Percentiles rank a stretch among this genome's conserved stretches.
phyloP scores from a whole-genome alignment of 202 grass and related monocot genomes.

The Digitaria exilis region DNA sequence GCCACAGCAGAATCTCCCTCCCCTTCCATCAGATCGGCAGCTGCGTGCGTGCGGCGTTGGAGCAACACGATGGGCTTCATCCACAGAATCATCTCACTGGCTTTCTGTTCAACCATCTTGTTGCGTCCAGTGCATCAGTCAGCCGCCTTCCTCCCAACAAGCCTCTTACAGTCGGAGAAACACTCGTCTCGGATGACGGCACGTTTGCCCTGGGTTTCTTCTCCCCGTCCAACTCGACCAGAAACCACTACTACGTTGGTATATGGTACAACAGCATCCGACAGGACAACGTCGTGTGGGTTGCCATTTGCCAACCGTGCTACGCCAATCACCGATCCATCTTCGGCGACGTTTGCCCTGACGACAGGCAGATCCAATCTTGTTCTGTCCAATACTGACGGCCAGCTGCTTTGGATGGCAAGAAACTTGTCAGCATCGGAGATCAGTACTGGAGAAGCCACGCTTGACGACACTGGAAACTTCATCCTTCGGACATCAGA shows the following conservation, averaged over 20 bases:
- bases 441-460: background rate
- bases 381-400: background rate
- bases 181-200: background rate
- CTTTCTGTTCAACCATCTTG: background rate
- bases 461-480: background rate
- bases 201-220: conserved; percentile 8
- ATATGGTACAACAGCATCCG: background rate
- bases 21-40: background rate
- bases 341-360: background rate
- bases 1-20: background rate
- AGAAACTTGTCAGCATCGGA: background rate
- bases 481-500: background rate
- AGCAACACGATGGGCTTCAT: background rate
- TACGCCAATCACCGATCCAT: background rate
- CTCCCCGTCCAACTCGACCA: background rate
- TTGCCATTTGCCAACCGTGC: conserved; percentile 13
- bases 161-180: background rate
- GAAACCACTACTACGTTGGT: background rate
- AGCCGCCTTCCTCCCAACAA: background rate
- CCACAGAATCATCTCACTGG: background rate
- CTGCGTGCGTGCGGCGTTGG: background rate
- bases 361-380: background rate
- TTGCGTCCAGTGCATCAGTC: too few relatives aligned
- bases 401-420: background rate
- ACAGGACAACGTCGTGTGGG: conserved; percentile 10